Evolutionary conservation across 2,329 filamentous ascomycete genomes (phyloP).

Genomic region (Drechslerella stenobrocha): DNA sequence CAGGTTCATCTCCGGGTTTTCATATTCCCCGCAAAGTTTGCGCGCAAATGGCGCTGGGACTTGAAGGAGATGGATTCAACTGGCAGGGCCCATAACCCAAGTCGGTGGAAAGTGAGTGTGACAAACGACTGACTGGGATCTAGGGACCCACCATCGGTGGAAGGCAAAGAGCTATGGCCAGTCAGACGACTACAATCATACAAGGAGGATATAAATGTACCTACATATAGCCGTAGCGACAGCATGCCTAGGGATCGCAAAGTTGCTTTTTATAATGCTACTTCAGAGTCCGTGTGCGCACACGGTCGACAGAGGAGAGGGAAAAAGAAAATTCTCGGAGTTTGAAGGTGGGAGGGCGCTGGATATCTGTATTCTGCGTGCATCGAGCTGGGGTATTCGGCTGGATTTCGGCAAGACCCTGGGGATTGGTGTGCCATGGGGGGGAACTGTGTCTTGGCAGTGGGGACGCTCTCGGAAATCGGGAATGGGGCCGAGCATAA

Average conservation of each 20-base stretch:
- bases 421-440: constrained; percentile 17
- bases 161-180: too few species aligned
- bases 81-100: too few species aligned
- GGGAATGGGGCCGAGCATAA: constrained; percentile 46
- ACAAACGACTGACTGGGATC: too few species aligned
- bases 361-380: neutral
- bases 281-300: neutral
- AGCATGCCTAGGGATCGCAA: neutral
- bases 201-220: constrained; percentile 4
- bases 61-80: too few species aligned
- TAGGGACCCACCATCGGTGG: too few species aligned
- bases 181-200: too few species aligned
- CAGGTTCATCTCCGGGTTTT: too few species aligned
- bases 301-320: neutral
- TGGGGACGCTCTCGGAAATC: constrained; percentile 46
- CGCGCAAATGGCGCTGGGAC: too few species aligned
- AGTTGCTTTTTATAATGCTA: neutral
- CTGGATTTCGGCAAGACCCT: constrained; percentile 48
- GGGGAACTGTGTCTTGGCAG: constrained; percentile 20
- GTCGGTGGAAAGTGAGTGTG: too few species aligned
- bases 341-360: constrained; percentile 41
- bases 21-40: too few species aligned
- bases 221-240: neutral
- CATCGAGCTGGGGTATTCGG: constrained; percentile 22
- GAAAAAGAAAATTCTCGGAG: constrained; percentile 22